A percentile compares a stretch with the other conserved stretches of the same genome.
Conservation (phyloP, 495 filamentous ascomycete genomes). For the Penicillium riverlandense region DNA sequence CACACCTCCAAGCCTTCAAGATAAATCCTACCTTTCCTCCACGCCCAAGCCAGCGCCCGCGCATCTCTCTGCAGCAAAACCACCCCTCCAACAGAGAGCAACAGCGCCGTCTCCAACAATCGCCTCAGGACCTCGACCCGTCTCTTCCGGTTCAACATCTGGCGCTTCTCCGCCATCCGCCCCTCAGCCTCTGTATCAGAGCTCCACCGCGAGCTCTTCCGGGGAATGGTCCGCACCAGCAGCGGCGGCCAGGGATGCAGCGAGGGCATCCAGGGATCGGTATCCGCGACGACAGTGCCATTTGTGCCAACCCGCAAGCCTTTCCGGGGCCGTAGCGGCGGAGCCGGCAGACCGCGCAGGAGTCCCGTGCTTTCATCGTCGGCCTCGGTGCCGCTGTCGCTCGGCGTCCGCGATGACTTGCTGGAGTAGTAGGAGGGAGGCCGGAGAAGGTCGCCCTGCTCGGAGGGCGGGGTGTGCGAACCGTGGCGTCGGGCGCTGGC, state of each 20-base stretch:
- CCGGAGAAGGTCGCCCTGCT: constrained; percentile 18
- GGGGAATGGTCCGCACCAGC: constrained; percentile 23
- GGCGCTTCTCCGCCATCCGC: constrained; percentile 19
- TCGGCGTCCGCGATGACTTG: constrained; percentile 48
- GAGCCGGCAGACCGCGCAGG: constrained; percentile 73
- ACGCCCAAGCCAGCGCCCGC: constrained; percentile 29
- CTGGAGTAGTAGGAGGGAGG: constrained; percentile 14
- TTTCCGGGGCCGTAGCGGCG: constrained; percentile 62
- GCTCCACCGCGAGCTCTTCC: constrained; percentile 26
- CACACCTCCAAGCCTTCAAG: neutral
- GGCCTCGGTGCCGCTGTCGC: constrained; percentile 86
- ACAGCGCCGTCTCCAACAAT: constrained; percentile 33
- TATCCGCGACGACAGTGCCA: constrained; percentile 31
- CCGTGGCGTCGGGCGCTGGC: constrained; percentile 1
- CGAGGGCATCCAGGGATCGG: constrained; percentile 28
- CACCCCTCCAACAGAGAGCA: constrained; percentile 38
- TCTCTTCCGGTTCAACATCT: constrained; percentile 24
- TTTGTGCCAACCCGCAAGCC: constrained; percentile 50
- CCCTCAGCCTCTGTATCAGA: constrained; percentile 30
- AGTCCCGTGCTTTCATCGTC: constrained; percentile 73
- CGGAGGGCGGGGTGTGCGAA: constrained; percentile 15
- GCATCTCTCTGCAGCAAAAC: constrained; percentile 26
- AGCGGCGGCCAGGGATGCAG: constrained; percentile 33
- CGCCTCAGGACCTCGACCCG: constrained; percentile 40
- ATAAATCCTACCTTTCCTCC: constrained; percentile 33